Conservation (phyloP, 768 basidiomycete genomes). For the Lactifluus subvellereus region DNA sequence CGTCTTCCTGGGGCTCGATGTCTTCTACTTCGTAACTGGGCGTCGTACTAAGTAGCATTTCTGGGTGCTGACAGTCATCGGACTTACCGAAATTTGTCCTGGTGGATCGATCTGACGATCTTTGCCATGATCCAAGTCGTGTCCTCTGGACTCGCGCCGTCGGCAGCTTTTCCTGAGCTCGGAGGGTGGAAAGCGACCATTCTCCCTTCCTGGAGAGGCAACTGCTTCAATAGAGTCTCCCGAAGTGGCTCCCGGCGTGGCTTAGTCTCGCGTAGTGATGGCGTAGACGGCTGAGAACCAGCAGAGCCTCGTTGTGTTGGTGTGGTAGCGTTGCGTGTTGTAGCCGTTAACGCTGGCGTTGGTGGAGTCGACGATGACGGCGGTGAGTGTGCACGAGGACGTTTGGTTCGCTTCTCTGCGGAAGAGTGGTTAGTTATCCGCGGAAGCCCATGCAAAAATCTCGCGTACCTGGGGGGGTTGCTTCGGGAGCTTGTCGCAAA, state of each 20-base stretch:
- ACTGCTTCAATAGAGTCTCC: slow-evolving; percentile 51
- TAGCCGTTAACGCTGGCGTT: slow-evolving; percentile 28
- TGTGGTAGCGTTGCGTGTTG: slow-evolving; percentile 46
- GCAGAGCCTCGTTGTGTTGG: slow-evolving; percentile 53
- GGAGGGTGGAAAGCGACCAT: slow-evolving; percentile 75
- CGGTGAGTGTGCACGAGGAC: slow-evolving; percentile 67
- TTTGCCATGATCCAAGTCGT: slow-evolving; percentile 76
- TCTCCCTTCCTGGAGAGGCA: slow-evolving; percentile 65
- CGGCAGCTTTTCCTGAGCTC: slow-evolving; percentile 47
- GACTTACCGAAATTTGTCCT: slow-evolving; percentile 64
- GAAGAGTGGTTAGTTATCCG: neutral
- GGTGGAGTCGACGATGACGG: slow-evolving; percentile 42
- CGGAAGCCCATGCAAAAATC: slow-evolving; percentile 5
- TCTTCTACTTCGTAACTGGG: slow-evolving; percentile 81
- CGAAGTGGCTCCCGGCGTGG: slow-evolving; percentile 54
- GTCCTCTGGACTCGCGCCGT: slow-evolving; percentile 44
- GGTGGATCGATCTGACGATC: slow-evolving; percentile 61
- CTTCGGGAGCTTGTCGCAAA: slow-evolving; percentile 65
- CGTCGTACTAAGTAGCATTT: neutral
- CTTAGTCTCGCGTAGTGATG: slow-evolving; percentile 62
- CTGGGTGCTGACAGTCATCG: neutral
- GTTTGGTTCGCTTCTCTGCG: slow-evolving; percentile 59
- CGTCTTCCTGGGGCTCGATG: slow-evolving; percentile 76
- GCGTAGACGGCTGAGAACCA: slow-evolving; percentile 44
- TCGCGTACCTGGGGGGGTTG: slow-evolving; percentile 38